Conservation (phyloP, 441 rosid species). For the Syzygium syzygioides region DNA sequence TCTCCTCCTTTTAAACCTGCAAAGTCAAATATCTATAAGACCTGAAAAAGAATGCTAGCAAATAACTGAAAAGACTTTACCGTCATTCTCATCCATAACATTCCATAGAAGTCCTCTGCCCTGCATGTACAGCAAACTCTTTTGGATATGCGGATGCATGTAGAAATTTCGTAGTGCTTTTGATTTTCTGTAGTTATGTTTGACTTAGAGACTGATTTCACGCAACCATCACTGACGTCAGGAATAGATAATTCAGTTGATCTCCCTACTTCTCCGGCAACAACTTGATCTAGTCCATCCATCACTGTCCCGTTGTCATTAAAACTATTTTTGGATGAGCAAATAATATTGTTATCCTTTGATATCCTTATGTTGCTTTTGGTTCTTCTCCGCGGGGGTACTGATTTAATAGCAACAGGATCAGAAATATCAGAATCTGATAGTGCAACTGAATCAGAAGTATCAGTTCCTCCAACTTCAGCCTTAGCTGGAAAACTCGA, state of each 20-base stretch:
- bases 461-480: slow-evolving; percentile 29
- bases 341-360: slow-evolving; percentile 31
- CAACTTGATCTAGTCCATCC: slow-evolving; percentile 30
- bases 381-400: slow-evolving; percentile 58
- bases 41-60: no score
- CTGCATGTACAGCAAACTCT: slow-evolving; percentile 38
- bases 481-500: slow-evolving; percentile 25
- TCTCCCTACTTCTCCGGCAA: slow-evolving; percentile 28
- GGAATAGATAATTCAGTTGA: slow-evolving; percentile 22
- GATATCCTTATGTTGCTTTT: slow-evolving; percentile 41
- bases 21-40: no score
- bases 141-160: slow-evolving; percentile 50
- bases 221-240: slow-evolving; percentile 17
- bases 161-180: slow-evolving; percentile 34
- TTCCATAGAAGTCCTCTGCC: slow-evolving; percentile 8
- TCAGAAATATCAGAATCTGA: slow-evolving; percentile 40
- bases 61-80: no score
- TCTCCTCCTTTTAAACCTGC: no score
- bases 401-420: slow-evolving; percentile 66
- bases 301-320: slow-evolving; percentile 32
- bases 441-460: slow-evolving; percentile 37
- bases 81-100: no score
- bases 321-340: slow-evolving; percentile 37
- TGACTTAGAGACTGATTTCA: not conserved
- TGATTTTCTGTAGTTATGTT: slow-evolving; percentile 32